Evolutionary conservation across 768 basidiomycete species (phyloP), one percentile per base, ranked within the genome.

Genomic region (Collybia sp.): DNA sequence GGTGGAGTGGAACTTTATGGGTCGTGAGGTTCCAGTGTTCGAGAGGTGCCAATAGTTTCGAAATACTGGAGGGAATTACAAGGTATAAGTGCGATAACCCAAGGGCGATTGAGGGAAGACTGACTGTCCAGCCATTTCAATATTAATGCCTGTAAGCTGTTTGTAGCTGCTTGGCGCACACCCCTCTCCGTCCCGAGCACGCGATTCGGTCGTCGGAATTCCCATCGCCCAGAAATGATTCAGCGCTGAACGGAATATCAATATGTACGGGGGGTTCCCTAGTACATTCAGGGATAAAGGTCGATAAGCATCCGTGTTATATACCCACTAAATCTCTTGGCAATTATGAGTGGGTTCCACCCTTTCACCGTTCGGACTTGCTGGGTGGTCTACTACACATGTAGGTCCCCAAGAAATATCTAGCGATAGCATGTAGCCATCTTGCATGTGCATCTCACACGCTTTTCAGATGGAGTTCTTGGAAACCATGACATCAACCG

Each of bases 11-110:
- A 10, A 47, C 37, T 15, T 32, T 19, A 36, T 40, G 43, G 12
- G 47, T 34, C 12, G 34, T 40, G 2, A 35, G 15, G 43, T 48
- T 52, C 46, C 50, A 47, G 35, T 43, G 42, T 39, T 25, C 37
- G 15, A 48, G 16, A 37, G 50, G 50, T 17, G 50, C 50, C n/a
- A 52, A 12, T 12, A 49, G 39, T 16, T 40, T 39, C 20, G 42
- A 50, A 45, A 46, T 17, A 31, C 47, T 48, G 43, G 25, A 25
- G 25, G 25, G 25, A 8, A 25, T 25, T n/a, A 25, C 8, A 25
- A 25, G 25, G 25, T 25, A 25, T 30, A 19, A 41, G 30, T 33
- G 38, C 39, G 18, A 33, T 12, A 20, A 35, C 35, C 34, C 25
- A 43, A 36, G 32, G 40, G 25, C 32, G 43, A 30, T 30, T 37